Conservation (phyloP, 2,329 filamentous ascomycete genomes). For the Apiospora hydei region DNA sequence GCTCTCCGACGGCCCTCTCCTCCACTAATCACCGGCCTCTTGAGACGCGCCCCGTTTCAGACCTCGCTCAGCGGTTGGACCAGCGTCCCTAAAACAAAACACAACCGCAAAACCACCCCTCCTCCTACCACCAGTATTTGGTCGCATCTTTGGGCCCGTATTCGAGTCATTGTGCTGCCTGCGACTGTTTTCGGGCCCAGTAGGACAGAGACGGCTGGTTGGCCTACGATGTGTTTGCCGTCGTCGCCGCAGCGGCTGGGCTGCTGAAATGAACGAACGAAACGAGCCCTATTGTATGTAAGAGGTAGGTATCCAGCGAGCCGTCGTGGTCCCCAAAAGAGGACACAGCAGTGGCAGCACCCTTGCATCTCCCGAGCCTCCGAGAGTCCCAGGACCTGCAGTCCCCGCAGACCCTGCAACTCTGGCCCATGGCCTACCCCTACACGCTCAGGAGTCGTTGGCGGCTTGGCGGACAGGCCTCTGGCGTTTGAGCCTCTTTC, state of each 20-base stretch:
- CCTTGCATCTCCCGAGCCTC: constrained; percentile 16
- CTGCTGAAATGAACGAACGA: not conserved
- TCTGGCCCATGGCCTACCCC: constrained; percentile 6
- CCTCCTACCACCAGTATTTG: not conserved
- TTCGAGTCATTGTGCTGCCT: not conserved
- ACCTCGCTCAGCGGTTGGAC: constrained; percentile 2
- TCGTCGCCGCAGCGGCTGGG: not conserved
- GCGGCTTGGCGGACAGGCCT: constrained; percentile 21
- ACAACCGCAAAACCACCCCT: not conserved
- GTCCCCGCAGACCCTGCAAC: constrained; percentile 8
- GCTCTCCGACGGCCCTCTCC: not conserved
- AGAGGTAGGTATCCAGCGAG: not conserved
- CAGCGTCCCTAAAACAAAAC: constrained; percentile 17
- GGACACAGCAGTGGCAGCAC: constrained; percentile 9
- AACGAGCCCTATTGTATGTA: not conserved
- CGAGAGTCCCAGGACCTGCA: not conserved
- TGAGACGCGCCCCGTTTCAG: constrained; percentile 21
- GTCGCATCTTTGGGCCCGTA: not conserved
- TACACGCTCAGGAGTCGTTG: constrained; percentile 25
- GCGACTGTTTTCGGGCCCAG: not conserved
- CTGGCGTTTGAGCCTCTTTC: constrained; percentile 16
- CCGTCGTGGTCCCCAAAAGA: not conserved
- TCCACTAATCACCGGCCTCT: constrained; percentile 15
- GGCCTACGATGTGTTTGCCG: not conserved
- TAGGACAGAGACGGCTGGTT: not conserved